Percentiles rank a stretch among this genome's conserved stretches.
phyloP scores from a whole-genome alignment of 305 asterid genomes.

The Plantago lanceolata region DNA sequence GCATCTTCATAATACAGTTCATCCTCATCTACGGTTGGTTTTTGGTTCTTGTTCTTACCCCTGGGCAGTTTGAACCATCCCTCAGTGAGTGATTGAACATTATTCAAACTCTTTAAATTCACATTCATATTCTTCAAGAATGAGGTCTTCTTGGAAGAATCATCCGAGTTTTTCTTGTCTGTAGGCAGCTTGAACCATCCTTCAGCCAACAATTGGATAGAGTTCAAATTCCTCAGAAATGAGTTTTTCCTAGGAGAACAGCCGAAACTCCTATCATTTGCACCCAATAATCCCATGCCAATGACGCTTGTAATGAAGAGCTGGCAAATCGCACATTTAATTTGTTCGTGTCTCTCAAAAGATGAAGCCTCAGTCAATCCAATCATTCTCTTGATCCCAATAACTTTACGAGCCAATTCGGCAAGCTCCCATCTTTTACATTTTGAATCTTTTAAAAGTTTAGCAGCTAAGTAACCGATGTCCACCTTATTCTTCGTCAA shows the following conservation, averaged over 20 bases:
- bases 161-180: slow-evolving; percentile 26
- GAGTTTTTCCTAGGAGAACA: slow-evolving; percentile 37
- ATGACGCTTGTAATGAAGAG: slow-evolving; percentile 62
- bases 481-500: slow-evolving; percentile 39
- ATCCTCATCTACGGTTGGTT: slow-evolving; percentile 6
- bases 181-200: slow-evolving; percentile 60
- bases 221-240: slow-evolving; percentile 48
- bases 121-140: slow-evolving; percentile 41
- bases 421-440: slow-evolving; percentile 48
- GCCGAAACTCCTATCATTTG: slow-evolving; percentile 30
- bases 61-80: slow-evolving; percentile 60
- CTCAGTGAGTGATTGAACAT: slow-evolving; percentile 49
- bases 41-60: slow-evolving; percentile 25
- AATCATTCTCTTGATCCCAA: slow-evolving; percentile 58
- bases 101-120: slow-evolving; percentile 23
- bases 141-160: slow-evolving; percentile 35
- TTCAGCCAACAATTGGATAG: slow-evolving; percentile 53
- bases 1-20: slow-evolving; percentile 5
- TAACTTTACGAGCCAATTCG: slow-evolving; percentile 50
- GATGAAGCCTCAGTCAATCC: slow-evolving; percentile 65
- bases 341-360: slow-evolving; percentile 69
- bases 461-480: slow-evolving; percentile 66
- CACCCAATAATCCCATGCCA: slow-evolving; percentile 52
- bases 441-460: slow-evolving; percentile 37
- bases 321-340: slow-evolving; percentile 77